These are phyloP conservation scores for Leccinum fibrillosum DNA, from an alignment of 768 basidiomycete species.

Conservation along the genomic window DNA sequence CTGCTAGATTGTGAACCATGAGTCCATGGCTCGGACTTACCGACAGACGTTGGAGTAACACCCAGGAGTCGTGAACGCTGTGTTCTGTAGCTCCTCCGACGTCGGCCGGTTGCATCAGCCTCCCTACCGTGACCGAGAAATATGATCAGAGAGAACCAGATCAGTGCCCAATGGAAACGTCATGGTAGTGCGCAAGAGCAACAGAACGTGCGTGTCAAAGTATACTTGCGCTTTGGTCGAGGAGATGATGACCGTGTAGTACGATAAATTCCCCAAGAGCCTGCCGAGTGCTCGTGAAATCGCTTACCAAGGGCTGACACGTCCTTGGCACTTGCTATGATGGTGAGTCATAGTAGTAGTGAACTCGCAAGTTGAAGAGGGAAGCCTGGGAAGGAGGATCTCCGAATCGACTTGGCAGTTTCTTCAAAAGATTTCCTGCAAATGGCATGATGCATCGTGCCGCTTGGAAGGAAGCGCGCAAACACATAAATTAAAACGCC, in stretches of 20 bases:
- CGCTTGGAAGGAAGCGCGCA: slow-evolving; percentile 75
- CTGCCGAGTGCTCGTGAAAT: slow-evolving; percentile 61
- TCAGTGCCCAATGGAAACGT: slow-evolving; percentile 91
- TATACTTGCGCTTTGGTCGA: slow-evolving; percentile 84
- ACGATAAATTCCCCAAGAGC: slow-evolving; percentile 66
- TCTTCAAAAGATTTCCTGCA: slow-evolving; percentile 62
- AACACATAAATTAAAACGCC: slow-evolving; percentile 68
- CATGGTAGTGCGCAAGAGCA: slow-evolving; percentile 83
- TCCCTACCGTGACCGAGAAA: too few species aligned
- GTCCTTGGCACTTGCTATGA: too few species aligned
- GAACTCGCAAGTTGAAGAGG: slow-evolving; percentile 42
- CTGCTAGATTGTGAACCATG: slow-evolving; percentile 84
- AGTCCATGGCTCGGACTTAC: slow-evolving; percentile 57
- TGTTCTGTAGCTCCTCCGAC: slow-evolving; percentile 70
- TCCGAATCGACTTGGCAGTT: slow-evolving; percentile 43
- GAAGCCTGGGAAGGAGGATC: slow-evolving; percentile 33
- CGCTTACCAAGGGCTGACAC: too few species aligned
- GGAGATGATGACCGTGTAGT: slow-evolving; percentile 69
- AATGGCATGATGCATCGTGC: slow-evolving; percentile 72
- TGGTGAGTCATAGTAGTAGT: too few species aligned
- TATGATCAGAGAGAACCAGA: slow-evolving; percentile 68
- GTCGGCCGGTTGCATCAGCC: slow-evolving; percentile 48
- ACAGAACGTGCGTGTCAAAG: slow-evolving; percentile 72
- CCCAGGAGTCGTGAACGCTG: slow-evolving; percentile 82
- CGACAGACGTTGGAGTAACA: slow-evolving; percentile 67